Evolutionary conservation across 345 rosid species (phyloP).

Genomic region (Bruguiera parviflora): DNA sequence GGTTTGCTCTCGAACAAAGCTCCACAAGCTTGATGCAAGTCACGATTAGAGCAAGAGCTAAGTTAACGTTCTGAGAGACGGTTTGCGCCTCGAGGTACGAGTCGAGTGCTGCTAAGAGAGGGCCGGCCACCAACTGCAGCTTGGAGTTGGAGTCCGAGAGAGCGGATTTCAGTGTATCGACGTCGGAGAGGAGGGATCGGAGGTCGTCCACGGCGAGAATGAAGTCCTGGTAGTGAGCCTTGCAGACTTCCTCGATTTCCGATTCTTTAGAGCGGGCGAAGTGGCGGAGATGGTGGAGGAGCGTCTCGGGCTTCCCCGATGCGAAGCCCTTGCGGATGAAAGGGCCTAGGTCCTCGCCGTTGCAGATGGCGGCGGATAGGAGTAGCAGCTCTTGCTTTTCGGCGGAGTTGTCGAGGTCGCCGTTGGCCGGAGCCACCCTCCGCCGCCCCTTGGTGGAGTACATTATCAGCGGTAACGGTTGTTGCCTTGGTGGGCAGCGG

Average conservation of each 20-base stretch:
- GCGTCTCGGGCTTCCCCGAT: slow-evolving; percentile 78
- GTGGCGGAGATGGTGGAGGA: slow-evolving; percentile 80
- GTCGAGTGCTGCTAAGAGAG: slow-evolving; percentile 76
- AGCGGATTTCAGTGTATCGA: slow-evolving; percentile 84
- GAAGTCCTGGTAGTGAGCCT: slow-evolving; percentile 97
- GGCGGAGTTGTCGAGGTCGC: slow-evolving; percentile 60
- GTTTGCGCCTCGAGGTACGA: slow-evolving; percentile 68
- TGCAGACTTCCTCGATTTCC: slow-evolving; percentile 97
- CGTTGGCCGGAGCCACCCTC: slow-evolving; percentile 51
- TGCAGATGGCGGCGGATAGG: slow-evolving; percentile 85
- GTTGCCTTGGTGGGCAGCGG: no score
- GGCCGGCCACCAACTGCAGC: slow-evolving; percentile 78
- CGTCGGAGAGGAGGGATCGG: slow-evolving; percentile 94
- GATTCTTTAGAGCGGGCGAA: slow-evolving; percentile 88
- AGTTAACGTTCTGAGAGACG: slow-evolving; percentile 63
- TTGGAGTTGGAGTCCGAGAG: slow-evolving; percentile 81
- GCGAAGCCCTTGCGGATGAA: slow-evolving; percentile 81
- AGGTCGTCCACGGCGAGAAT: slow-evolving; percentile 96
- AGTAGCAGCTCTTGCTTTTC: slow-evolving; percentile 78
- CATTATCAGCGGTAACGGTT: slow-evolving; percentile 26
- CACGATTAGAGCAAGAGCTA: slow-evolving; percentile 52
- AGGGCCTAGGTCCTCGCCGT: slow-evolving; percentile 90
- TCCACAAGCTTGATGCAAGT: slow-evolving; percentile 66
- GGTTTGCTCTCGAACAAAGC: slow-evolving; percentile 70
- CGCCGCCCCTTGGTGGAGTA: slow-evolving; percentile 71